Conservation (phyloP, 1,139 yeast genomes). For the Yamadazyma atlantica region DNA sequence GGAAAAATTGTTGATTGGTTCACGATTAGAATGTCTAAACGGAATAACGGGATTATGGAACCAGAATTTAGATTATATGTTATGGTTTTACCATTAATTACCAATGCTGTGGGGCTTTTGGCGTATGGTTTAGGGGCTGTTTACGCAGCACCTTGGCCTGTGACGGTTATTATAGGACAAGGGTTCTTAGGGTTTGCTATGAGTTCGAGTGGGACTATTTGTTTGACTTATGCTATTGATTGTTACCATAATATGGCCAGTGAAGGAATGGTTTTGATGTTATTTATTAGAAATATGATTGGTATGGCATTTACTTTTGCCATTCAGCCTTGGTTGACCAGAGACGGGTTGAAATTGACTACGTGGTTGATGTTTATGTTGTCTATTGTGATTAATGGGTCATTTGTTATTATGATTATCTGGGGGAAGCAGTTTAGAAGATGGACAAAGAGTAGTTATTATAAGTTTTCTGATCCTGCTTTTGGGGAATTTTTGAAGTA, state of each 20-base stretch:
- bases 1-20: slow-evolving; percentile 45
- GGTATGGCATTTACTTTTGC: slow-evolving; percentile 51
- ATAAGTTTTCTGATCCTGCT: slow-evolving; percentile 20
- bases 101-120: slow-evolving; percentile 43
- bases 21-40: slow-evolving; percentile 29
- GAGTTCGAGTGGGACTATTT: slow-evolving; percentile 56
- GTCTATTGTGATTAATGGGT: slow-evolving; percentile 42
- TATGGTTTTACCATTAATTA: slow-evolving; percentile 35
- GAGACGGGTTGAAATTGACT: slow-evolving; percentile 32
- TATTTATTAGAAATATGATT: slow-evolving; percentile 47
- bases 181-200: slow-evolving; percentile 57
- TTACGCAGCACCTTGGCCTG: slow-evolving; percentile 45
- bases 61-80: slow-evolving; percentile 43
- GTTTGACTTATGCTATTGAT: slow-evolving; percentile 58
- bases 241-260: slow-evolving; percentile 57
- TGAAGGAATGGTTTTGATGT: slow-evolving; percentile 52
- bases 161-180: slow-evolving; percentile 53
- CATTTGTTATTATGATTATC: slow-evolving; percentile 33
- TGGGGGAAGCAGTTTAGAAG: slow-evolving; percentile 45
- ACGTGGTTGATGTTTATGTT: slow-evolving; percentile 51
- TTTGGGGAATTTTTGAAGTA: slow-evolving; percentile 12
- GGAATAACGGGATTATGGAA: slow-evolving; percentile 40
- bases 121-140: slow-evolving; percentile 39
- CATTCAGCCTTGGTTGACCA: slow-evolving; percentile 47
- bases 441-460: slow-evolving; percentile 28